A percentile compares a stretch with the other conserved stretches of the same genome.
Conservation (phyloP, 2,329 filamentous ascomycete genomes). For the Aspergillus udagawae region DNA sequence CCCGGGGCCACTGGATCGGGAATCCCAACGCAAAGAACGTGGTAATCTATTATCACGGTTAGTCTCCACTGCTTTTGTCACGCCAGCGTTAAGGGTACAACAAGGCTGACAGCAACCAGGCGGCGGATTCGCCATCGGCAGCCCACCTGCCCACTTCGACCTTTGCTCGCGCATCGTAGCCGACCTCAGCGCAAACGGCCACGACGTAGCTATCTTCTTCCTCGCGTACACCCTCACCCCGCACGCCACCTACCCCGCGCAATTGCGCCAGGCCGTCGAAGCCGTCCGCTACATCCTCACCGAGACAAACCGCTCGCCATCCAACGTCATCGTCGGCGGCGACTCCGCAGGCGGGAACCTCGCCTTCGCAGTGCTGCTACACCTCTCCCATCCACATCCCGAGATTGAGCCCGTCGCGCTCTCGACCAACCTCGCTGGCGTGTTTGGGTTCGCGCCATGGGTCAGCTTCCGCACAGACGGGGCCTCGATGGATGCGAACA, state of each 20-base stretch:
- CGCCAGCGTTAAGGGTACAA: too few species aligned
- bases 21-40: constrained; percentile 37
- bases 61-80: not conserved
- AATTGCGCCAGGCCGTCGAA: constrained; percentile 36
- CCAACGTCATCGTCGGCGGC: constrained; percentile 34
- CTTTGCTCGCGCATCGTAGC: constrained; percentile 43
- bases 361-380: constrained; percentile 28
- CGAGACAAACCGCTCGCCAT: constrained; percentile 26
- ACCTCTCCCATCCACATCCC: constrained; percentile 51
- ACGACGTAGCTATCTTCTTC: constrained; percentile 47
- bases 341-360: constrained; percentile 42
- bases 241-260: constrained; percentile 34
- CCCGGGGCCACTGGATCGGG: constrained; percentile 37
- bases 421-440: constrained; percentile 39
- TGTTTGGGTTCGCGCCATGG: constrained; percentile 56
- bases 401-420: constrained; percentile 40
- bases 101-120: constrained; percentile 28
- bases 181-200: constrained; percentile 35
- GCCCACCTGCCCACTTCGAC: constrained; percentile 38
- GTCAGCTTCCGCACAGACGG: constrained; percentile 44
- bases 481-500: constrained; percentile 42
- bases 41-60: constrained; percentile 38
- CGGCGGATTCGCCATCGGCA: constrained; percentile 51
- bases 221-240: constrained; percentile 53
- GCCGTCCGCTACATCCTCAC: constrained; percentile 37